Evolutionary conservation across 164 flowering plant species (phyloP), one percentile per base, ranked within the genome.

Genomic region (Taxillus chinensis): DNA sequence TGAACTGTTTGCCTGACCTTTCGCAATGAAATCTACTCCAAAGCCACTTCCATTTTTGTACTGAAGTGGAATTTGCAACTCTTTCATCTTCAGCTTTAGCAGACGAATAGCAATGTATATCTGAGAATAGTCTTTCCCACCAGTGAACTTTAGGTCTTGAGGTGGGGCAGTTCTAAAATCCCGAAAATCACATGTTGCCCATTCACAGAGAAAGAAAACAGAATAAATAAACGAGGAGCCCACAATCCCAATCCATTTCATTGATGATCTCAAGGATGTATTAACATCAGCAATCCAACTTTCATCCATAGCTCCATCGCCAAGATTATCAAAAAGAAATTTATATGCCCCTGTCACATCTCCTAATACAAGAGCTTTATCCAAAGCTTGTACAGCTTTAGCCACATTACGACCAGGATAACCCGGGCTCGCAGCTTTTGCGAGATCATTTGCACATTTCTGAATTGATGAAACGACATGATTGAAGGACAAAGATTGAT

Each of bases 131-230:
- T 95, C 96, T 72, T 75, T 86, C 56, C 83, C 68, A 5, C 99
- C 99, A 45, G 88, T 78, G 60, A 89, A 80, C 72, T 83, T 87
- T 62, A 79, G 16, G 39, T 80, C 80, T 64, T 58, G 71, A 58
- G 84, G 82, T 2, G 73, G 73, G 2, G 77, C 66, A 70, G 73
- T 70, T n/a, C 90, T 84, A 59, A 77, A 83, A 78, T 91, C 89
- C 69, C 96, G 72, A 67, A 81, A 91, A 72, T 89, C 96, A 77
- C 96, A 89, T 39, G 98, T 82, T 53, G 97, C 97, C 99, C 99
- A 95, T 79, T 95, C 99, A 69, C 89, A 87, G 59, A 95, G 85
- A 65, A 89, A 79, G 74, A 95, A 95, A 1, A 86, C 80, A 43
- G 98, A 86, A 70, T 82, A 82, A 59, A 87, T 39, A 59, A 85